These are phyloP conservation scores for Oryza meridionalis DNA, from an alignment of 176 grass and related monocot species.

Conservation along the genomic window DNA sequence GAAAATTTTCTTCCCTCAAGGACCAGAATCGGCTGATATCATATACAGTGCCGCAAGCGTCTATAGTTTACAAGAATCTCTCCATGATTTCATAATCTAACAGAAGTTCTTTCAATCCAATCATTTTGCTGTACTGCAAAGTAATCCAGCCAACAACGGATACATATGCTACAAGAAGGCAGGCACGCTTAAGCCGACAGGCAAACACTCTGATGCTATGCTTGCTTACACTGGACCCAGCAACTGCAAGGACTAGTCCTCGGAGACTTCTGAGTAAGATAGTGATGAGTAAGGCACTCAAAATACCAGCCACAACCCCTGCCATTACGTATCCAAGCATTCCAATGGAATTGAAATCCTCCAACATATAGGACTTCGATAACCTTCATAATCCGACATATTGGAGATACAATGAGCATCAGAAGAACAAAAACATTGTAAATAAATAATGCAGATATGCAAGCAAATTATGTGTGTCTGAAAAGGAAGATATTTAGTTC, in stretches of 20 bases:
- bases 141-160: slow-evolving; percentile 77
- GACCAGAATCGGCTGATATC: background rate
- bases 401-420: background rate
- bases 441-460: background rate
- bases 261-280: slow-evolving; percentile 46
- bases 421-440: background rate
- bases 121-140: slow-evolving; percentile 78
- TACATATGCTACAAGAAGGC: slow-evolving; percentile 77
- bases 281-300: slow-evolving; percentile 50
- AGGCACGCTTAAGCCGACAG: slow-evolving; percentile 50
- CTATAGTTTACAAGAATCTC: slow-evolving; percentile 63
- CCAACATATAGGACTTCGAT: slow-evolving; percentile 41
- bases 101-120: slow-evolving; percentile 75
- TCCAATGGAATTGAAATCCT: slow-evolving; percentile 43
- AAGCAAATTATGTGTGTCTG: background rate
- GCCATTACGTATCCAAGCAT: slow-evolving; percentile 42
- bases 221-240: slow-evolving; percentile 47
- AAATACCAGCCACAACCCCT: slow-evolving; percentile 62
- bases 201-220: slow-evolving; percentile 45
- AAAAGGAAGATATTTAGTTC: background rate
- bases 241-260: slow-evolving; percentile 42
- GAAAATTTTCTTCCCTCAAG: background rate
- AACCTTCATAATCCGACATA: slow-evolving; percentile 49
- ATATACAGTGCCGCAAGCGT: slow-evolving; percentile 39
- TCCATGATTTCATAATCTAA: slow-evolving; percentile 60